Percentiles rank a stretch among this genome's conserved stretches.
These are phyloP conservation scores for Globisporangium iwayamae DNA, from an alignment of 352 stramenopile genomes.

Conservation along the genomic window DNA sequence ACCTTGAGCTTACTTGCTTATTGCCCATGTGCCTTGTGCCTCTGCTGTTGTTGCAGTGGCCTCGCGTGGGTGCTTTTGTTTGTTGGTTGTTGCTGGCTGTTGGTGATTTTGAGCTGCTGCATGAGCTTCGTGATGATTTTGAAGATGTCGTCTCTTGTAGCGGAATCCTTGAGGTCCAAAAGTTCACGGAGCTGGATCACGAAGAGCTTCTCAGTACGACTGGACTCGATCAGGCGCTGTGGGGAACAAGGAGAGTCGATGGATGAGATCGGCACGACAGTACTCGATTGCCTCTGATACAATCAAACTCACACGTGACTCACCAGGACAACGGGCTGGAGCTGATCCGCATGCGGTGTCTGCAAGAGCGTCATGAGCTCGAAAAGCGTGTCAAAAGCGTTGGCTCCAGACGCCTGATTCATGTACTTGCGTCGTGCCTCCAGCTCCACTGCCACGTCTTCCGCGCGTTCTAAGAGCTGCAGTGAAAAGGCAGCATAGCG, in stretches of 20 bases:
- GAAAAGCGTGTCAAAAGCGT: slow-evolving; percentile 11
- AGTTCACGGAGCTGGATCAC: slow-evolving; percentile 12
- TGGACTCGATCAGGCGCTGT: slow-evolving; percentile 13
- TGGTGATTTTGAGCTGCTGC: slow-evolving; percentile 1
- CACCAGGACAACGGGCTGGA: slow-evolving; percentile 14
- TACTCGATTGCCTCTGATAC: too few species aligned
- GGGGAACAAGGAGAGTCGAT: too few species aligned
- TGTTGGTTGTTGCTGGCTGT: background rate
- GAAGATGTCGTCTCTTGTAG: background rate
- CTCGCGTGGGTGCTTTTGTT: background rate
- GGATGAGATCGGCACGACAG: too few species aligned
- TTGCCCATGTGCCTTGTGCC: background rate
- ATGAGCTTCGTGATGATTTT: background rate
- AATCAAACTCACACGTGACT: background rate
- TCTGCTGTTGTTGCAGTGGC: background rate
- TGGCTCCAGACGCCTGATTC: background rate
- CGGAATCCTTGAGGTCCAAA: slow-evolving; percentile 4
- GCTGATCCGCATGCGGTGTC: slow-evolving; percentile 1
- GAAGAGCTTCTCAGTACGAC: slow-evolving; percentile 11
- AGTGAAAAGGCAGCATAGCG: background rate
- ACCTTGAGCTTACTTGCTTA: too few species aligned
- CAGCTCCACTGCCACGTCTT: slow-evolving; percentile 10
- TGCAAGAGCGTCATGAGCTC: slow-evolving; percentile 18
- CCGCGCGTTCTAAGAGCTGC: slow-evolving; percentile 8
- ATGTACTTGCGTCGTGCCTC: slow-evolving; percentile 14